Conservation (phyloP, 345 rosid species). For the Camelina hispida region DNA sequence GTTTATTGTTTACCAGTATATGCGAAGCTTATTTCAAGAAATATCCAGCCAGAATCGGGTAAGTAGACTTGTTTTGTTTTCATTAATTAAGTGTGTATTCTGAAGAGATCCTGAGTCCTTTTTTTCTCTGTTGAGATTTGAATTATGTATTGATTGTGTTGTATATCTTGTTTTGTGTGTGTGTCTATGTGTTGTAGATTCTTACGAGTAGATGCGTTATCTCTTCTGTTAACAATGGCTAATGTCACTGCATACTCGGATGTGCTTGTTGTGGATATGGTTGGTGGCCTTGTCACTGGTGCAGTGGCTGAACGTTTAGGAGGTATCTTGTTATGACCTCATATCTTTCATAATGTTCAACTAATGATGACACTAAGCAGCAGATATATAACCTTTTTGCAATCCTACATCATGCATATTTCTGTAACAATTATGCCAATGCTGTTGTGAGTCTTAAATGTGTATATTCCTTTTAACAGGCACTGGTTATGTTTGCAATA, state of each 20-base stretch:
- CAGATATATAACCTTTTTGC: too few species aligned
- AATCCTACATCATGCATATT: conserved; percentile 1
- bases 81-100: background rate
- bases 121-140: background rate
- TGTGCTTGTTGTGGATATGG: conserved; percentile 85
- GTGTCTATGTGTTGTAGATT: conserved; percentile 60
- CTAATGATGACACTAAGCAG: background rate
- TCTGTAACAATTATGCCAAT: conserved; percentile 14
- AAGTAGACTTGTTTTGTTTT: conserved; percentile 36
- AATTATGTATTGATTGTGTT: conserved; percentile 14
- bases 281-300: conserved; percentile 94
- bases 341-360: too few species aligned
- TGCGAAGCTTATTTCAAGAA: conserved; percentile 96
- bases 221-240: conserved; percentile 85
- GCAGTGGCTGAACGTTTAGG: conserved; percentile 95
- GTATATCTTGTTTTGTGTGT: conserved; percentile 1
- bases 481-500: conserved; percentile 77
- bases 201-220: conserved; percentile 79
- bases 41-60: conserved; percentile 81
- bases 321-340: conserved; percentile 48
- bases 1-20: conserved; percentile 58
- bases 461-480: conserved; percentile 49
- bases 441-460: background rate
- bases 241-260: conserved; percentile 79
- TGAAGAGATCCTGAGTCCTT: background rate